Percentiles rank a stretch among this genome's conserved stretches.
Conservation (phyloP, 306 rosid genomes). For the Cyclanthera cordifolia region DNA sequence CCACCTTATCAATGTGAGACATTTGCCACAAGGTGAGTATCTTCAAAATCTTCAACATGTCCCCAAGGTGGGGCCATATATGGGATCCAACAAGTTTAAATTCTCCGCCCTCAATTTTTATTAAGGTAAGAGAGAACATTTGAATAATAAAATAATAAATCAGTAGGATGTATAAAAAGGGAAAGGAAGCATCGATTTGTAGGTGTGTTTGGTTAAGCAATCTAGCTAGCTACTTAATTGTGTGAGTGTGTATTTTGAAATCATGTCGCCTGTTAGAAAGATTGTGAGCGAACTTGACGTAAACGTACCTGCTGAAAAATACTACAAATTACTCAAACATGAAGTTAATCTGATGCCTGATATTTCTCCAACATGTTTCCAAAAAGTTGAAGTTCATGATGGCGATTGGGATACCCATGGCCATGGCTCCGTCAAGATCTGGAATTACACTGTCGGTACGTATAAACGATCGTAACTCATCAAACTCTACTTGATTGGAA, state of each 20-base stretch:
- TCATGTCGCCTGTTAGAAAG: background rate
- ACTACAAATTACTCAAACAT: slow-evolving; percentile 15
- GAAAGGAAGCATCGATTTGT: background rate
- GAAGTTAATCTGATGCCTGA: slow-evolving; percentile 18
- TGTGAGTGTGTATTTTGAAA: too few relatives aligned
- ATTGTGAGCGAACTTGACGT: background rate
- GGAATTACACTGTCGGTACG: slow-evolving; percentile 25
- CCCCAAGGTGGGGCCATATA: too few relatives aligned
- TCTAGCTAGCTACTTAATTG: too few relatives aligned
- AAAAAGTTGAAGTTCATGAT: slow-evolving; percentile 23
- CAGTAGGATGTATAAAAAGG: too few relatives aligned
- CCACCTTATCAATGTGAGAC: too few relatives aligned
- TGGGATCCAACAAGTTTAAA: too few relatives aligned
- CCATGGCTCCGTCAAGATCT: slow-evolving; percentile 26
- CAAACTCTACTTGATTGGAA: too few relatives aligned
- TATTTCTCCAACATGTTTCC: background rate
- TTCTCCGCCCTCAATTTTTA: too few relatives aligned
- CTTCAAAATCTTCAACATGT: too few relatives aligned
- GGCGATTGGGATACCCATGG: slow-evolving; percentile 26
- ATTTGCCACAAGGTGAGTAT: too few relatives aligned
- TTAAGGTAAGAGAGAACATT: too few relatives aligned
- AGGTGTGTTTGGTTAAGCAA: background rate
- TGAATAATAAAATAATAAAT: too few relatives aligned
- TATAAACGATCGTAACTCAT: background rate
- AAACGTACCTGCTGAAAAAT: background rate